Base-by-base conservation (phyloP, 805 yeast genomes). In the Candida sanyiensis region DNA sequence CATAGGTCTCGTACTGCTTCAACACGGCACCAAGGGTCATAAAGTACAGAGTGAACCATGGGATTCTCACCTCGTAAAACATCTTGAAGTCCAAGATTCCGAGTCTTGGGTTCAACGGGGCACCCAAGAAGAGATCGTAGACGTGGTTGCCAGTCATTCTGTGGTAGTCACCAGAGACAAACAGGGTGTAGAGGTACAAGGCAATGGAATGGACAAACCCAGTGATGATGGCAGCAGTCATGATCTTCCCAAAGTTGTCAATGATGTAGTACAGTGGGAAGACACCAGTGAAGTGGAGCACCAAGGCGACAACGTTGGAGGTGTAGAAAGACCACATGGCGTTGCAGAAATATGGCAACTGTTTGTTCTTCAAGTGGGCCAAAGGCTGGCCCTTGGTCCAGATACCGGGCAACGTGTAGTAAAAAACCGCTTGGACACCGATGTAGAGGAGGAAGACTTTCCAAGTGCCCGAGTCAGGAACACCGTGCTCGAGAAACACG, bases 61-160 rank as follows among this genome's bases (percentile, higher is more conserved):
- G 98, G 44, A 93, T 70, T 60, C 98, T 79, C 31, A 93, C 97
- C 64, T 93, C 98, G 59, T 88, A 90, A 63, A 93, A 93, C 95
- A 93, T 87, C 71, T 93, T 93, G 61, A 87, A 69, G 64, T 93
- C 98, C 52, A 90, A 72, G 51, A 80, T 81, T 29, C 97, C 97
- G 57, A 90, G 70, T 60, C 98, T 75, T 47, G 98, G 98, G 63
- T 93, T 93, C 59, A 93, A 75, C 29, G 97, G 95, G 12, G 96
- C 96, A 35, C 98, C 98, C 94, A 93, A 80, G 67, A 93, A 93
- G 56, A 87, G 70, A 62, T 93, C 98, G 57, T 88, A 90, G 49
- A 93, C 62, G 54, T 75, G 82, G 62, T 83, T 86, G 17, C 97
- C 97, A 7, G 97, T 80, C 90, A 90, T 77, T 46, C 93, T 72